These are phyloP conservation scores for Paramecium octaurelia DNA, from an alignment of 73 alveolate genomes.

Conservation along the genomic window DNA sequence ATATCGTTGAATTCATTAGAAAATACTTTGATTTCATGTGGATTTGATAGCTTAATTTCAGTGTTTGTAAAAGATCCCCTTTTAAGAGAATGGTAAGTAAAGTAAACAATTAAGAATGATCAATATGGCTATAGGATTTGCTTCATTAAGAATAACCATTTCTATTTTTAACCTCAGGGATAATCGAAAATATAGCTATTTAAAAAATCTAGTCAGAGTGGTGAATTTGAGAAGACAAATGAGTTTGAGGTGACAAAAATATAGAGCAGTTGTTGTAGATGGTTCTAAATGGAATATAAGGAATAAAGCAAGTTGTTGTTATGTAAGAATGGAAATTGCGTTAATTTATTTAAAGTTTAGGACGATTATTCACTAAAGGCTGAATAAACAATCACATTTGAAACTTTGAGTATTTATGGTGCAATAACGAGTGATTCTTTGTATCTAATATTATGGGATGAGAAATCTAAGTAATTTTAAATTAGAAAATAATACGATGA, in stretches of 20 bases:
- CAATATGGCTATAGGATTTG: neutral
- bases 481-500: neutral
- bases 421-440: neutral
- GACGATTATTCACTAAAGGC: neutral
- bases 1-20: neutral
- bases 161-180: neutral
- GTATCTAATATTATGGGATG: neutral
- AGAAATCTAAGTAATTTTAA: neutral
- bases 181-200: neutral
- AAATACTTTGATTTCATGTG: neutral
- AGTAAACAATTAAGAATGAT: neutral
- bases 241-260: neutral
- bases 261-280: neutral
- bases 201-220: neutral
- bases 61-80: neutral
- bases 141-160: neutral
- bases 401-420: neutral
- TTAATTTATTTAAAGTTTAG: neutral
- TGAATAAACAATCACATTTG: neutral
- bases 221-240: neutral
- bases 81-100: neutral
- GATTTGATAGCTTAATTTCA: neutral
- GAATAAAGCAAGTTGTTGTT: neutral
- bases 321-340: neutral
- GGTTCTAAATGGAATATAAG: neutral